These are phyloP conservation scores for Artemisia argyi DNA, from an alignment of 129 eudicot species.

Conservation along the genomic window DNA sequence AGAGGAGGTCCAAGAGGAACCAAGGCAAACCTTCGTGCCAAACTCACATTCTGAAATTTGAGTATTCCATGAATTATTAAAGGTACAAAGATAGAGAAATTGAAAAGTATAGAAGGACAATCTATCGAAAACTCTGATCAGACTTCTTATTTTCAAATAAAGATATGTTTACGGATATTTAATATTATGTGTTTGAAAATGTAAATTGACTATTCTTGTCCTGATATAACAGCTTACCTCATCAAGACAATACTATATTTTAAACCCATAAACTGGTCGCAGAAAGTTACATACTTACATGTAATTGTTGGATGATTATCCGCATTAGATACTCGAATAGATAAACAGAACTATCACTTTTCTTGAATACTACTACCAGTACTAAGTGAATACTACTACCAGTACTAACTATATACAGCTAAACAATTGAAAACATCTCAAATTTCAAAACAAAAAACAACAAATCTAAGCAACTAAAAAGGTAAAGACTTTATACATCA, in stretches of 20 bases:
- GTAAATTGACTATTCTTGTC: background rate
- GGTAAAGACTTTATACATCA: no score
- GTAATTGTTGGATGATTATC: background rate
- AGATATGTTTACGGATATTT: background rate
- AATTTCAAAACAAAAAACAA: no score
- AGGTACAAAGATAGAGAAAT: conserved; percentile 10
- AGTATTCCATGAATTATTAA: conserved; percentile 11
- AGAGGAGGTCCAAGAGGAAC: conserved; percentile 99
- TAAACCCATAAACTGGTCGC: conserved; percentile 1
- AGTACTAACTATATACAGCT: no score
- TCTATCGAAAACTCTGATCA: conserved; percentile 13
- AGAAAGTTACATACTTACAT: conserved; percentile 10
- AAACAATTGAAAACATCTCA: no score
- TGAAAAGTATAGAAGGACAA: conserved; percentile 3
- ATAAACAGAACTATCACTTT: background rate
- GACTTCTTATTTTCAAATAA: background rate
- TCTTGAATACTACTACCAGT: no score
- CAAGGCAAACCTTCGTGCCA: conserved; percentile 98
- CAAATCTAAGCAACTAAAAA: no score
- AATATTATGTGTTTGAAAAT: background rate
- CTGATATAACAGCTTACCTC: background rate
- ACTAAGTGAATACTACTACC: no score
- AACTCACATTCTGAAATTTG: conserved; percentile 78
- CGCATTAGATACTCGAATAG: conserved; percentile 7
- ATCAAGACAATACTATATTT: conserved; percentile 6